Percentiles rank a stretch among this genome's conserved stretches.
phyloP scores from a whole-genome alignment of 495 filamentous ascomycete species.

The Hyaloscypha variabilis region DNA sequence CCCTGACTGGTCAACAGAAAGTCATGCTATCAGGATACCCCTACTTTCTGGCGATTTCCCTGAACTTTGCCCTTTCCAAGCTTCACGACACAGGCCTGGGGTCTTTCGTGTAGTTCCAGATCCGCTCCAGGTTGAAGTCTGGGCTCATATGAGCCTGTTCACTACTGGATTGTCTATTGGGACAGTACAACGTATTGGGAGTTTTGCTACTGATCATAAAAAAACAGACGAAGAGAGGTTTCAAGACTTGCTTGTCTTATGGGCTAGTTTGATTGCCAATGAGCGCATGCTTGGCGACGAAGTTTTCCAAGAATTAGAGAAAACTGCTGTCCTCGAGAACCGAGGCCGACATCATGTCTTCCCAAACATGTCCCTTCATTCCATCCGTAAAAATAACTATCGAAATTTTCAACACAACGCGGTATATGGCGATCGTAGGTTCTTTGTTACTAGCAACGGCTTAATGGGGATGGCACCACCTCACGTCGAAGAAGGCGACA shows the following conservation, averaged over 20 bases:
- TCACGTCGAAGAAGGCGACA: conserved; percentile 5
- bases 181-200: neutral
- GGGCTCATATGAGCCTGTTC: neutral
- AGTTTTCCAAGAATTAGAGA: neutral
- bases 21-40: neutral
- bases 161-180: neutral
- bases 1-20: neutral
- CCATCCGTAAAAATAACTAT: neutral
- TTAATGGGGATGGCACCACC: conserved; percentile 5
- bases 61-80: neutral
- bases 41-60: neutral
- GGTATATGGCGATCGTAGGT: neutral
- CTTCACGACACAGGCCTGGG: neutral
- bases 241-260: neutral
- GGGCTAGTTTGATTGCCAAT: neutral
- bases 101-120: neutral
- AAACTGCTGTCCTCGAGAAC: neutral
- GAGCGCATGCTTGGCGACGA: neutral
- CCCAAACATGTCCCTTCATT: neutral
- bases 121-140: neutral
- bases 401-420: neutral
- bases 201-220: neutral
- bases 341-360: too few relatives aligned
- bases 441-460: neutral
- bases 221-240: neutral